Base-by-base conservation (phyloP, 2,329 filamentous ascomycete genomes). In the Balansia obtecta region DNA sequence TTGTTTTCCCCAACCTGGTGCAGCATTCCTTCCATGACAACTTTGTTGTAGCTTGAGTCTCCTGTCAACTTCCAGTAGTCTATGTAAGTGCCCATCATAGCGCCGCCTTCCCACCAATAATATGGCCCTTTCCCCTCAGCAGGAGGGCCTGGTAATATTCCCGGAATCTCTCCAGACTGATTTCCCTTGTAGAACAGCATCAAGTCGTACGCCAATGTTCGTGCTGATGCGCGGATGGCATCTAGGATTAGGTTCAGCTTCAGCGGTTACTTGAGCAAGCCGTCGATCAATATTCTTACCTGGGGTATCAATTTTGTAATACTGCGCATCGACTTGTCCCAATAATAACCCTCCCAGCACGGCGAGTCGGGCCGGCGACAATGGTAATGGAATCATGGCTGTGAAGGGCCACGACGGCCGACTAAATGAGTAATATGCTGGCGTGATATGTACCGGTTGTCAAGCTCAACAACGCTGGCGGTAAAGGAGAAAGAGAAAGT, bases 41-140 rank as follows among this genome's bases (percentile, higher is more conserved):
- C 71, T 10, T 73, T 61, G 62, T 85, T 85, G 67, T 82, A 86
- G 49, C 73, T 74, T 3, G 67, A 60, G 63, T 86, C 82, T 50
- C 80, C 80, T 0, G 82, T 86, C 50, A 77, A 73, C 54, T 82
- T 76, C 77, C 80, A 84, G 63, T 87, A 87, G 64, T 86, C 82
- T 42, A 87, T 71, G 57, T 85, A 68, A 1, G 80, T 77, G 54
- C 82, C 79, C 73, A 84, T 85, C 67, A 88, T 72, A 13, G 80
- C 79, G 48, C 80, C 79, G 5, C 79, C 80, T 61, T 87, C 80
- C 83, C 83, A 88, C 83, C 83, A 88, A 71, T 86, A 86, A 63
- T 83, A 84, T 54, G 76, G 71, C 55, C 76, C 76, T 48, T 60
- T 61, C 15, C 61, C 55, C 33, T 61, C 60, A 1, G 63, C 61